phyloP scores from a whole-genome alignment of 1,284 basidiomycete genomes.

The Athelia psychrophila region DNA sequence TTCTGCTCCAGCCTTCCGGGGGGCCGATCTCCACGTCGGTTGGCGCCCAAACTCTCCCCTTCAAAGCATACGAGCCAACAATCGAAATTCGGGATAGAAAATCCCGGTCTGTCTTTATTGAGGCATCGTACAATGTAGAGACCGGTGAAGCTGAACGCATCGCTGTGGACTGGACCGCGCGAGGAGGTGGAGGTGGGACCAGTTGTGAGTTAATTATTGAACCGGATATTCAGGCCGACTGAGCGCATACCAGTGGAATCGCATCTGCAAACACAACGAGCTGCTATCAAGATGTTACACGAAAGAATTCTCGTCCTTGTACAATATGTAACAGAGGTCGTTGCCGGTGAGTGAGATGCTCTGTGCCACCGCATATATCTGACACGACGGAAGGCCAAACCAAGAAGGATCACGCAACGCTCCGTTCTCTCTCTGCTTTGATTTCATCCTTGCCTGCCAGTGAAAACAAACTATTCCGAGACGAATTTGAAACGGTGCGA shows the following conservation, averaged over 20 bases:
- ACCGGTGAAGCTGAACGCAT: slow-evolving; percentile 98
- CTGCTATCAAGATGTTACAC: slow-evolving; percentile 94
- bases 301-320: slow-evolving; percentile 85
- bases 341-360: slow-evolving; percentile 54
- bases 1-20: slow-evolving; percentile 60
- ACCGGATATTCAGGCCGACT: slow-evolving; percentile 1
- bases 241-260: slow-evolving; percentile 66
- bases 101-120: slow-evolving; percentile 78
- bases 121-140: slow-evolving; percentile 84
- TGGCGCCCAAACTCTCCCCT: slow-evolving; percentile 71
- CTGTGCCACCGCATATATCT: slow-evolving; percentile 3
- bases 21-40: slow-evolving; percentile 43
- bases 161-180: slow-evolving; percentile 94
- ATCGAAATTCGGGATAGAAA: slow-evolving; percentile 78
- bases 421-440: slow-evolving; percentile 84
- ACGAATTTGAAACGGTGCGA: slow-evolving; percentile 83
- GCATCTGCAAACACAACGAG: slow-evolving; percentile 87
- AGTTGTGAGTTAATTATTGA: slow-evolving; percentile 54
- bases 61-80: slow-evolving; percentile 88
- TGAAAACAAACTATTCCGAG: slow-evolving; percentile 73
- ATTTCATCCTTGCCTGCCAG: slow-evolving; percentile 85
- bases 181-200: slow-evolving; percentile 82
- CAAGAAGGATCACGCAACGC: slow-evolving; percentile 71
- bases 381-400: slow-evolving; percentile 48
- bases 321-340: slow-evolving; percentile 76